A percentile compares a stretch with the other conserved stretches of the same genome.
These are phyloP conservation scores for Phytophthora foliorum DNA, from an alignment of 352 stramenopile species.

Conservation along the genomic window DNA sequence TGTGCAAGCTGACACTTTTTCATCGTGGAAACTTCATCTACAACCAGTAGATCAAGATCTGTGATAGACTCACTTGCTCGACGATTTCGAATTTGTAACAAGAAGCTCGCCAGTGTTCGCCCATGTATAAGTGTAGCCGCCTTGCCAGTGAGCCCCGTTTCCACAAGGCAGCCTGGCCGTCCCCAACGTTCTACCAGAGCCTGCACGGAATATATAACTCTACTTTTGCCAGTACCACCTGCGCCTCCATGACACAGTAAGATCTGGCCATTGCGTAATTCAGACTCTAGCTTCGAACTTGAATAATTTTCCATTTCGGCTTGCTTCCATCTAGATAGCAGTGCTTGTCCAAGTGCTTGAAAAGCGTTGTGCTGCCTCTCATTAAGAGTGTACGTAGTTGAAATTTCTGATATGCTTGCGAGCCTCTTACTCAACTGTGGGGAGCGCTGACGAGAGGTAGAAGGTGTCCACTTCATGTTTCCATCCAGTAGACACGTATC, in stretches of 20 bases:
- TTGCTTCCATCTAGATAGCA: constrained; percentile 1
- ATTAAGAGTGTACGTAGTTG: neutral
- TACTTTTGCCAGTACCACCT: constrained; percentile 2
- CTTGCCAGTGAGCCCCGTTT: neutral
- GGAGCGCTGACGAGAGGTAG: too few relatives aligned
- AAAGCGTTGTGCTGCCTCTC: neutral
- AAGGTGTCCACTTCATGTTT: constrained; percentile 4
- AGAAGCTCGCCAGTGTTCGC: neutral
- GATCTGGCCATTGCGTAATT: neutral
- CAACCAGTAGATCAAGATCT: neutral
- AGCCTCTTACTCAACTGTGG: neutral
- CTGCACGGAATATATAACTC: neutral
- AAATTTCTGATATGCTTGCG: neutral
- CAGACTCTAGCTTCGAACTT: too few relatives aligned
- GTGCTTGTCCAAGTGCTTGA: neutral
- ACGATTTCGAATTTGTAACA: neutral
- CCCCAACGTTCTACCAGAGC: too few relatives aligned
- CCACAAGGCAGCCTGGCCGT: too few relatives aligned
- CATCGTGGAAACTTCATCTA: constrained; percentile 10
- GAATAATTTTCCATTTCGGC: neutral
- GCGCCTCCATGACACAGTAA: neutral
- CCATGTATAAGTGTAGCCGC: neutral
- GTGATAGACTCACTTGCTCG: neutral
- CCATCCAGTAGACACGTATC: neutral
- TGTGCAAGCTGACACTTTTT: constrained; percentile 12